Evolutionary conservation across 352 stramenopile species (phyloP).

Genomic region (Phytophthora pisi): DNA sequence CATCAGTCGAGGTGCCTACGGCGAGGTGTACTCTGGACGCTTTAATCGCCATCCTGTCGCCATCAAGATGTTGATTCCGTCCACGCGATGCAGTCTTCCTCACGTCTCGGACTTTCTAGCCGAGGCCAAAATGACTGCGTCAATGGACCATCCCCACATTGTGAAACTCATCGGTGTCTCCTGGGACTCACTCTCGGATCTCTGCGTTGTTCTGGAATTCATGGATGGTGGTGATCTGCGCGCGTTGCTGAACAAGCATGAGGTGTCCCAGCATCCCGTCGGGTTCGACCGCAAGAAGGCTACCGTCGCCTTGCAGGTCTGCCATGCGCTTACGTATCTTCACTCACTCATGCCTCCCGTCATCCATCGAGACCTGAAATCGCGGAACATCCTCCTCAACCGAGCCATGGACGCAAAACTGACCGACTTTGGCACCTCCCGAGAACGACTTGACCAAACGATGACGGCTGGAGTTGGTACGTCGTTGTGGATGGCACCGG

Average conservation of each 20-base stretch:
- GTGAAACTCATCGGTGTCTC: conserved; percentile 47
- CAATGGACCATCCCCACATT: conserved; percentile 41
- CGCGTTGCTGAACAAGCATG: conserved; percentile 33
- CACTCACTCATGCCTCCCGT: conserved; percentile 25
- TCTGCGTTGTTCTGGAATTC: conserved; percentile 53
- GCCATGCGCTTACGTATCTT: conserved; percentile 32
- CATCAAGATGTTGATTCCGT: conserved; percentile 44
- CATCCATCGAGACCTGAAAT: conserved; percentile 66
- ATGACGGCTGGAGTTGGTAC: conserved; percentile 32
- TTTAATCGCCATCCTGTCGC: conserved; percentile 42
- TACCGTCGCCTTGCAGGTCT: conserved; percentile 39
- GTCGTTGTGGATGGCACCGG: conserved; percentile 31
- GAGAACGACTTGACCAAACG: conserved; percentile 14
- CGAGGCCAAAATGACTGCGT: conserved; percentile 45
- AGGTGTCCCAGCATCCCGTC: conserved; percentile 4
- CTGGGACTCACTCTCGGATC: conserved; percentile 45
- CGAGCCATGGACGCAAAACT: conserved; percentile 29
- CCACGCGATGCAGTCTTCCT: neutral
- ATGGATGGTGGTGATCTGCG: conserved; percentile 53
- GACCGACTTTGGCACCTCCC: conserved; percentile 28
- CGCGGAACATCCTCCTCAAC: conserved; percentile 55
- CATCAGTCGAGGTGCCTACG: conserved; percentile 45
- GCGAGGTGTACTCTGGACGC: conserved; percentile 44
- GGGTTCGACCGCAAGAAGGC: conserved; percentile 25
- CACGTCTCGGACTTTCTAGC: conserved; percentile 35